phyloP scores from a whole-genome alignment of 2,329 filamentous ascomycete genomes.

The Penicillium sp. region DNA sequence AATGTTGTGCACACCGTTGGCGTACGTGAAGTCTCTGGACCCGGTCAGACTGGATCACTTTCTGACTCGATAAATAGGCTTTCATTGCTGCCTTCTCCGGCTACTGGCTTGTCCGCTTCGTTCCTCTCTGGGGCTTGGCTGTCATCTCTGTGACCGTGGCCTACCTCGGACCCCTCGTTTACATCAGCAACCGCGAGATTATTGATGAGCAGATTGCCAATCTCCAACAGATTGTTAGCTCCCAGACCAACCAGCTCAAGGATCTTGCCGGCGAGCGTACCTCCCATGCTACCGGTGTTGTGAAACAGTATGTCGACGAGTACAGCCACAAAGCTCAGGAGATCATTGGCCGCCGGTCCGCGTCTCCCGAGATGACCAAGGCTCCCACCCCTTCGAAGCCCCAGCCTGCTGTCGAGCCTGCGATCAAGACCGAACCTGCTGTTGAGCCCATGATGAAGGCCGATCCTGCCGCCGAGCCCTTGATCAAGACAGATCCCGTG shows the following conservation, averaged over 20 bases:
- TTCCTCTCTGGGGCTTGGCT: constrained; percentile 59
- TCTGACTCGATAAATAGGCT: constrained; percentile 38
- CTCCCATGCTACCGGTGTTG: constrained; percentile 51
- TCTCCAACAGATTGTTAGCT: constrained; percentile 48
- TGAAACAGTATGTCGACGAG: constrained; percentile 55
- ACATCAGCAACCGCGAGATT: constrained; percentile 59
- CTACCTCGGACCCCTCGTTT: constrained; percentile 57
- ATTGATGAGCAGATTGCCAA: constrained; percentile 57
- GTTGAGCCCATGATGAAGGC: constrained; percentile 12
- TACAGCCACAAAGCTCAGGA: constrained; percentile 57
- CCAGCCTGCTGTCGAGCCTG: constrained; percentile 10
- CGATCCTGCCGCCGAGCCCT: constrained; percentile 15
- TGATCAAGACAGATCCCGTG: constrained; percentile 28
- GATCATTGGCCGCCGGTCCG: constrained; percentile 41
- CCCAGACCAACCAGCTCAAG: constrained; percentile 56
- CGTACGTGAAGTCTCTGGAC: constrained; percentile 40
- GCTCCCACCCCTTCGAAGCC: constrained; percentile 14
- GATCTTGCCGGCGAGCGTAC: constrained; percentile 57
- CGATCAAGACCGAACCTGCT: constrained; percentile 28
- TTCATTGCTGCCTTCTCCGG: constrained; percentile 54
- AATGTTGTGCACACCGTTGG: constrained; percentile 56
- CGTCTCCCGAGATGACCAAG: constrained; percentile 30
- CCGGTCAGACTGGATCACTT: not conserved
- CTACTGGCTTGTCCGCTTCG: constrained; percentile 61
- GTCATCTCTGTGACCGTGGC: constrained; percentile 51